Evolutionary conservation across 306 rosid genomes (phyloP).

Genomic region (Inga oerstediana): DNA sequence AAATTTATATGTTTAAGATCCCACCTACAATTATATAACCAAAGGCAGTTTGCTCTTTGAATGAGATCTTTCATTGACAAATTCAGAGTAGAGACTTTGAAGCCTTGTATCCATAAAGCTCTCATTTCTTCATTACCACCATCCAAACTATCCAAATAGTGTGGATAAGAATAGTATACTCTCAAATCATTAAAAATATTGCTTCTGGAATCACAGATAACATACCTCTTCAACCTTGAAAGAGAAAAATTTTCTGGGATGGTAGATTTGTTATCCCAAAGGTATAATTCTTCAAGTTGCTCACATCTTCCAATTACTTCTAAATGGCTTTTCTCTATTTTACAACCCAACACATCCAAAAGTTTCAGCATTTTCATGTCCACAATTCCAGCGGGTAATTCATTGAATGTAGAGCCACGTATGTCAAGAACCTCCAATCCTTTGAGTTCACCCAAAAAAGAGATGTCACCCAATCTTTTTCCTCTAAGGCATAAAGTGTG

Average conservation of each 20-base stretch:
- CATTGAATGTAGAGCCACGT: not conserved
- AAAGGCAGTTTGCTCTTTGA: not conserved
- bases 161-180: too few species aligned
- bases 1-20: not conserved
- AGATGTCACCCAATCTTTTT: not conserved
- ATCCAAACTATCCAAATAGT: not conserved
- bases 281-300: not conserved
- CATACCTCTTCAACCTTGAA: not conserved
- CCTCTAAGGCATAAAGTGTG: not conserved
- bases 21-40: not conserved
- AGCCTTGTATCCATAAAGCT: not conserved
- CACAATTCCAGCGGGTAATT: not conserved
- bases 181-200: too few species aligned
- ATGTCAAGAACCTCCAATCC: slow-evolving; percentile 9
- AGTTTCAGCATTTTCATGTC: not conserved
- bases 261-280: not conserved
- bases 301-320: slow-evolving; percentile 13
- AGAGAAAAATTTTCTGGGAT: not conserved
- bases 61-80: not conserved
- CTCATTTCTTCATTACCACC: not conserved
- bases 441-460: not conserved
- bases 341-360: not conserved
- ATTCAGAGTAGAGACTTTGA: not conserved
- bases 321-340: not conserved
- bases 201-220: not conserved